Base-by-base conservation (phyloP, 2,329 filamentous ascomycete species). In the Triangularia setosa region DNA sequence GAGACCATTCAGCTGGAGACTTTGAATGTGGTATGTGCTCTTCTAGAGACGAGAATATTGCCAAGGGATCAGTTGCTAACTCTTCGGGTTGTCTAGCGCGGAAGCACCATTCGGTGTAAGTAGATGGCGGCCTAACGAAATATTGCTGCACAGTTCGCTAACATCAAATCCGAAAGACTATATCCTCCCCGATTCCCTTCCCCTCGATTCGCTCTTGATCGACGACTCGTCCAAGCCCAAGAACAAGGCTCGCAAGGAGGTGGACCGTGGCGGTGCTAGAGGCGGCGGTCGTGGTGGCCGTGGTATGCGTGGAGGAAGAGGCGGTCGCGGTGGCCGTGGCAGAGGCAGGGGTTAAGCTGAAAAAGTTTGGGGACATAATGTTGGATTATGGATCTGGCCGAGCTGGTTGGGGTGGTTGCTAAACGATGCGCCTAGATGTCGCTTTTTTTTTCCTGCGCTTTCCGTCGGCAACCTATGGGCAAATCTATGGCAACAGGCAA, bases 201-300 rank as follows among this genome's bases (percentile, higher is more conserved):
- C 94, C 44, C 86, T 99, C 69, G 95, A 99, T 79, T 97, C 94
- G 48, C 85, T 99, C 61, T 85, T 99, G 67, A 93, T 99, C 72
- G 95, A 99, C 77, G 95, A 99, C 79, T 88, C 92, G 73, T 93
- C 94, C 60, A 99, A 99, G 84, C 94, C 95, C 67, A 98, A 98
- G 90, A 99, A 99, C 82, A 99, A 99, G 88, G 94, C 95, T 25
- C 87, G 94, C 75, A 99, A 99, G 84, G 95, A 98, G 81, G 85
- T 87, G 65, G 81, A 88, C 57, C 84, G 86, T 25, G 81, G 76
- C 27, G 76, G 82, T 53, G 83, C 83, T 54, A 82, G 82, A 9
- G 78, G 83, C 33, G 82, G 87, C 65, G 79, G 84, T 18, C 77
- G 82, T 21, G 76, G 84, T 28, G 81, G 83, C 30, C 75, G 83